Conservation (phyloP, 257 asterid species). For the Cordia subcordata region DNA sequence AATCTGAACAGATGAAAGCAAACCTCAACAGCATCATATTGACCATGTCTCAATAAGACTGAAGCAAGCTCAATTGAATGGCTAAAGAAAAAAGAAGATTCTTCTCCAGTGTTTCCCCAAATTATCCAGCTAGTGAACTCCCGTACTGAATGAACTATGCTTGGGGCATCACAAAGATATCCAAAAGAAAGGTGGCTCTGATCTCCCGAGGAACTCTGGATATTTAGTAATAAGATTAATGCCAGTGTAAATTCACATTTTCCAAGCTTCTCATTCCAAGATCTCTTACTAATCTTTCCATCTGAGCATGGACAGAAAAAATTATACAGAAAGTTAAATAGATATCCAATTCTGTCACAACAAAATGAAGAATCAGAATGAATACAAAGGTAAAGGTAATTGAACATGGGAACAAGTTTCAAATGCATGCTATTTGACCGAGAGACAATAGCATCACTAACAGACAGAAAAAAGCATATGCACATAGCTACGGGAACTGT, state of each 20-base stretch:
- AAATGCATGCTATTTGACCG: too few relatives aligned
- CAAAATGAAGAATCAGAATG: background rate
- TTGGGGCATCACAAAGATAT: slow-evolving; percentile 50
- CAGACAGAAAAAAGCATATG: too few relatives aligned
- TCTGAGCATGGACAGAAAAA: slow-evolving; percentile 37
- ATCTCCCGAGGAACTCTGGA: slow-evolving; percentile 47
- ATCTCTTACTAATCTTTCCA: slow-evolving; percentile 51
- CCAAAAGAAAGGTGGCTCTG: slow-evolving; percentile 34
- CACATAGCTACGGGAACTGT: too few relatives aligned
- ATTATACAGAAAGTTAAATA: background rate
- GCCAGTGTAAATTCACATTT: slow-evolving; percentile 74
- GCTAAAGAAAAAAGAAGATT: slow-evolving; percentile 73
- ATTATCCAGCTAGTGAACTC: slow-evolving; percentile 90
- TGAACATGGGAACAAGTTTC: too few relatives aligned
- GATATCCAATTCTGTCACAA: background rate
- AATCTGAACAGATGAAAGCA: slow-evolving; percentile 23
- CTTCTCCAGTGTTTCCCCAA: slow-evolving; percentile 73
- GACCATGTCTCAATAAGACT: slow-evolving; percentile 71
- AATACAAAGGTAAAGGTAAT: background rate
- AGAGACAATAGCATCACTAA: too few relatives aligned
- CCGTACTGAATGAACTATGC: slow-evolving; percentile 51
- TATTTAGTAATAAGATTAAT: slow-evolving; percentile 52
- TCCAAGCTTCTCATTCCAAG: slow-evolving; percentile 78
- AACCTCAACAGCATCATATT: slow-evolving; percentile 82
- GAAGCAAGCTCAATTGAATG: slow-evolving; percentile 76